These are phyloP conservation scores for Alternaria sp. DNA, from an alignment of 2,329 filamentous ascomycete genomes.

Conservation along the genomic window DNA sequence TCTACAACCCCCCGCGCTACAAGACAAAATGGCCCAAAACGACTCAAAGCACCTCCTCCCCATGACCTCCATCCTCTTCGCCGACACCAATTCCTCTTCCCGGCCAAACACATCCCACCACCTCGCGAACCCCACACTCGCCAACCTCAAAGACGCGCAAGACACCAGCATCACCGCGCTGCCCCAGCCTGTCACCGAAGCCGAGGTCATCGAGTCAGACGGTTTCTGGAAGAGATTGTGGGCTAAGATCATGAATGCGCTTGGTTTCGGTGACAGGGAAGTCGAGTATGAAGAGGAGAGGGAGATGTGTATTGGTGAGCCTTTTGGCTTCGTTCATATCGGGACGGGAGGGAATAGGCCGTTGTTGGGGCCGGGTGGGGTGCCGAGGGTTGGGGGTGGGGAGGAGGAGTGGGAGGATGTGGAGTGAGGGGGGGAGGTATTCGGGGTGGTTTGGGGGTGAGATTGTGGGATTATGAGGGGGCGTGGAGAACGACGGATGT, in stretches of 20 bases:
- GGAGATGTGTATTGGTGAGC: not conserved
- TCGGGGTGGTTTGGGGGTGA: not conserved
- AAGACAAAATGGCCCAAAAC: not conserved
- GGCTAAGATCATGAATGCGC: not conserved
- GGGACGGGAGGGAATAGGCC: not conserved
- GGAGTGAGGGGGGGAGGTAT: not conserved
- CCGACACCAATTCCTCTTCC: not conserved
- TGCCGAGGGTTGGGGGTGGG: not conserved
- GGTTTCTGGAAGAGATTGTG: not conserved
- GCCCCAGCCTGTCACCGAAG: not conserved
- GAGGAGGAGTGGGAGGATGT: constrained; percentile 8
- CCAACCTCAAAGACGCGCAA: constrained; percentile 11
- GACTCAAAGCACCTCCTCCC: constrained; percentile 18
- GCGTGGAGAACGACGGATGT: not conserved
- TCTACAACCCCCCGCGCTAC: fast-evolving
- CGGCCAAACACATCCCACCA: not conserved
- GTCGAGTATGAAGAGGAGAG: not conserved
- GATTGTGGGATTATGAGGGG: too few species aligned
- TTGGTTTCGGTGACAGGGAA: not conserved
- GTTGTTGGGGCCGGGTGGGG: not conserved
- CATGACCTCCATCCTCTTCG: constrained; percentile 14
- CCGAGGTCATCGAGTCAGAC: not conserved
- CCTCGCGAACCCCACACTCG: constrained; percentile 3
- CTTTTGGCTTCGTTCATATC: not conserved
- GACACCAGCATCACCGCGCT: constrained; percentile 19